phyloP scores from a whole-genome alignment of 2,329 filamentous ascomycete species.

The Verticillium nonalfalfae region DNA sequence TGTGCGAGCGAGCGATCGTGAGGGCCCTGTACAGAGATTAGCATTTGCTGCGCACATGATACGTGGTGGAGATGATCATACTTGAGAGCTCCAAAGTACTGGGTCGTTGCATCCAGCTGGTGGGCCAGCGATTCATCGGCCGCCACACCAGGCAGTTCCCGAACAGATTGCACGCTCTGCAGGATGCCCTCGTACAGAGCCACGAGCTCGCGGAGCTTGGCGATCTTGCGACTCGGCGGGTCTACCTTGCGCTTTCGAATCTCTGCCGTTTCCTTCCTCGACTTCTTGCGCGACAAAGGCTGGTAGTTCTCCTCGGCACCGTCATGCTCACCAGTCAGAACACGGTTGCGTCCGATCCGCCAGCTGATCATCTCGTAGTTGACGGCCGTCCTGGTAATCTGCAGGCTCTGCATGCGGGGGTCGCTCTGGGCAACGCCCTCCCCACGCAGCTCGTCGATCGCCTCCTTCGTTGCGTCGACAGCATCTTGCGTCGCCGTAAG shows the following conservation, averaged over 20 bases:
- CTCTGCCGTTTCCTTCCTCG: conserved; percentile 38
- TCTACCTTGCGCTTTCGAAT: conserved; percentile 46
- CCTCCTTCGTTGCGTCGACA: conserved; percentile 86
- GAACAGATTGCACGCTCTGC: conserved; percentile 85
- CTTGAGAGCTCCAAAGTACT: conserved; percentile 88
- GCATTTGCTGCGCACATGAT: conserved; percentile 3
- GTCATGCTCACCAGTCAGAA: conserved; percentile 77
- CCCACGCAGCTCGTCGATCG: conserved; percentile 80
- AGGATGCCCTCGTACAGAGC: conserved; percentile 88
- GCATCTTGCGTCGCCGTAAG: conserved; percentile 88
- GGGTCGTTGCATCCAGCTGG: conserved; percentile 70
- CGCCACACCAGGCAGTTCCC: conserved; percentile 83
- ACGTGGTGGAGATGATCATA: conserved; percentile 31
- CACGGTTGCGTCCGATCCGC: conserved; percentile 88
- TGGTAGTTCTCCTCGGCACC: conserved; percentile 56
- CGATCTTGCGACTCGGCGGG: conserved; percentile 67
- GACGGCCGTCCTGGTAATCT: conserved; percentile 86
- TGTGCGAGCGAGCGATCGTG: conserved; percentile 79
- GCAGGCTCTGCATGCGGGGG: conserved; percentile 81
- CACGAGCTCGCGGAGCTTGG: conserved; percentile 75
- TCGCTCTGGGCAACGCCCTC: conserved; percentile 84
- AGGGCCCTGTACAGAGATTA: conserved; percentile 53
- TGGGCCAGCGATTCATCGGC: conserved; percentile 70
- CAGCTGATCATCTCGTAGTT: conserved; percentile 93
- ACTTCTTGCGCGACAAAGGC: conserved; percentile 36